Evolutionary conservation across 1,284 basidiomycete species (phyloP), one percentile per base, ranked within the genome.

Genomic region (Agaricales sp.): DNA sequence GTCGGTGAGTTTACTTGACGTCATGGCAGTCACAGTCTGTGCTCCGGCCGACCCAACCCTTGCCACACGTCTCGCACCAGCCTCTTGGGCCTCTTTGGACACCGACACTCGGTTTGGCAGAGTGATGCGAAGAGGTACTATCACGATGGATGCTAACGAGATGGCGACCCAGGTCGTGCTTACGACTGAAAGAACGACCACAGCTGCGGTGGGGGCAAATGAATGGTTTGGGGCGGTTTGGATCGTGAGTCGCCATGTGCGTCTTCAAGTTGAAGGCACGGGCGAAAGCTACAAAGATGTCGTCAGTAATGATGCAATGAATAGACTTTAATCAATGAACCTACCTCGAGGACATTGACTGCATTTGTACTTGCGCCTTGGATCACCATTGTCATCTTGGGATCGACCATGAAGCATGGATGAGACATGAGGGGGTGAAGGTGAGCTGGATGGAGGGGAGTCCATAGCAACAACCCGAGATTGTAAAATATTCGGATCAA

Each of bases 201-300:
- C 90, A 93, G 11, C 78, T 77, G 45, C 77, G 73, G 63, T 92
- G 86, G 39, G 82, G 82, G 61, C 90, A 93, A 25, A 82, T 74
- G 59, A 87, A 87, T 1, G 89, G 88, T 68, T 93, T 93, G 45
- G 83, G 69, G 49, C 90, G 75, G 63, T 88, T 84, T 16, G 90
- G 89, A 60, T 92, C 88, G 63, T 93, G 90, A 2, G 90, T 93
- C 3, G 84, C 83, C 72, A 90, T 80, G 63, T 93, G 90, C 0
- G 91, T 93, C 70, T 92, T 92, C 51, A 93, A 66, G 58, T 93
- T 93, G 65, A 87, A 93, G 0, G 88, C 88, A n/a, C 90, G 74
- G 18, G 89, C 90, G 58, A 93, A 93, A 0, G 87, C 90, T 83
- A 51, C 47, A 48, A 52, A 35, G 45, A 37, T 53, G 16, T 59